Percentiles rank a stretch among this genome's conserved stretches.
Conservation (phyloP, 176 grass and related monocot species). For the Carex cristatella region DNA sequence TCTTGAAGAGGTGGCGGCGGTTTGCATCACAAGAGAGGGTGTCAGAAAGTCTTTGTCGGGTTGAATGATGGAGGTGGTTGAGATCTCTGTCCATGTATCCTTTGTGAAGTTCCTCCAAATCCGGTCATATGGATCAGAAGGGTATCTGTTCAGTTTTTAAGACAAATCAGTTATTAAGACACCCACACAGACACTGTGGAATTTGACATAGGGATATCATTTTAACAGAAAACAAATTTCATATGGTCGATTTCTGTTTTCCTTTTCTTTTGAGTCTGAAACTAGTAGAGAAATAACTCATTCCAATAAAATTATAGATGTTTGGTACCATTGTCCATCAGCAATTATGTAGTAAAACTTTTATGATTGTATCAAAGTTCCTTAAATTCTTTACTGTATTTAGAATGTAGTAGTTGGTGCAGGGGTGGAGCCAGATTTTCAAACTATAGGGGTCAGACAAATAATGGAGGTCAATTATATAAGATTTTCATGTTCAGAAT, state of each 20-base stretch:
- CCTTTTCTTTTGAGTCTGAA: not conserved
- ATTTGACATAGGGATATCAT: not conserved
- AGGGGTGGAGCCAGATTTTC: too few relatives aligned
- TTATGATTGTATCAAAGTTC: not conserved
- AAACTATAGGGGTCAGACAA: too few relatives aligned
- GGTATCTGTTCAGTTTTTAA: slow-evolving; percentile 31
- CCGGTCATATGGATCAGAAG: slow-evolving; percentile 41
- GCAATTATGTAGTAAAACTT: not conserved
- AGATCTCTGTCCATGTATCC: not conserved
- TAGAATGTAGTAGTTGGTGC: not conserved
- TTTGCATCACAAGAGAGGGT: slow-evolving; percentile 31
- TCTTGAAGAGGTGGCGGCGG: slow-evolving; percentile 2
- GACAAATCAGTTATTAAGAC: not conserved
- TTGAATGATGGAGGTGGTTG: not conserved
- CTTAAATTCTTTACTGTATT: not conserved
- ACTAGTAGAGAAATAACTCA: not conserved
- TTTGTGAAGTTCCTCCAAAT: slow-evolving; percentile 21
- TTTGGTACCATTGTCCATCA: not conserved
- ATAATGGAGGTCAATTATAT: too few relatives aligned
- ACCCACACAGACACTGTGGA: not conserved
- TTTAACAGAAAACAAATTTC: not conserved
- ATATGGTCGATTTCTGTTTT: not conserved
- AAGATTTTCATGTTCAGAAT: too few relatives aligned
- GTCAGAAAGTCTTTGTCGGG: not conserved
- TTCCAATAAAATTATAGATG: not conserved